These are phyloP conservation scores for Graphilbum fragrans DNA, from an alignment of 2,329 filamentous ascomycete genomes.

Conservation along the genomic window DNA sequence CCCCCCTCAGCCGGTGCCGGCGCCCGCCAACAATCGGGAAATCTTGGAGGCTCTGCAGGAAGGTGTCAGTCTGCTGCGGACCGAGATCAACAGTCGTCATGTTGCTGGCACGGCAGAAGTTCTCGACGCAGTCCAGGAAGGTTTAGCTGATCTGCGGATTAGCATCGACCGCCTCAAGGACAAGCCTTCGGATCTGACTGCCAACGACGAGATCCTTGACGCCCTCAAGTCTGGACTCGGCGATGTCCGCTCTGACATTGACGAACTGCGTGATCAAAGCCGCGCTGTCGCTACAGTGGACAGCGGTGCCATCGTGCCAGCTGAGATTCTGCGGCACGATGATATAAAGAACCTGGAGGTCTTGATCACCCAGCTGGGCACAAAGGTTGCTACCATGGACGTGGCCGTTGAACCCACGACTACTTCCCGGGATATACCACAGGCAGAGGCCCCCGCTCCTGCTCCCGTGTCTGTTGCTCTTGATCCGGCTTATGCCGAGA, in stretches of 20 bases:
- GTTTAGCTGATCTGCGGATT: conserved; percentile 61
- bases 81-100: conserved; percentile 57
- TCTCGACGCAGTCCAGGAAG: conserved; percentile 80
- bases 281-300: conserved; percentile 40
- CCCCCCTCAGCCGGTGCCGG: conserved; percentile 21
- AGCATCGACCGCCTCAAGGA: conserved; percentile 69
- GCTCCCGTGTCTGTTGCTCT: too few species aligned
- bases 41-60: conserved; percentile 58
- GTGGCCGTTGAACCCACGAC: not conserved
- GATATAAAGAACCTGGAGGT: conserved; percentile 80
- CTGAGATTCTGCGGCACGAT: conserved; percentile 47
- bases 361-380: conserved; percentile 68
- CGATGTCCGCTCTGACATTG: conserved; percentile 64
- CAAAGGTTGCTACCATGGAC: conserved; percentile 73
- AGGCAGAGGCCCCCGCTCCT: too few species aligned
- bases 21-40: conserved; percentile 40
- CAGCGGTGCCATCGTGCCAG: conserved; percentile 35
- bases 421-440: too few species aligned
- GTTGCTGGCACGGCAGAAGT: conserved; percentile 72
- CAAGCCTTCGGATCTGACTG: conserved; percentile 70
- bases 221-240: conserved; percentile 75
- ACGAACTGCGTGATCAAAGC: conserved; percentile 53
- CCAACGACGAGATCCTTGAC: conserved; percentile 82
- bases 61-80: conserved; percentile 62
- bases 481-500: conserved; percentile 15